Percentiles rank a stretch among this genome's conserved stretches.
Conservation (phyloP, 176 grass and related monocot species). For the Phragmites australis region DNA sequence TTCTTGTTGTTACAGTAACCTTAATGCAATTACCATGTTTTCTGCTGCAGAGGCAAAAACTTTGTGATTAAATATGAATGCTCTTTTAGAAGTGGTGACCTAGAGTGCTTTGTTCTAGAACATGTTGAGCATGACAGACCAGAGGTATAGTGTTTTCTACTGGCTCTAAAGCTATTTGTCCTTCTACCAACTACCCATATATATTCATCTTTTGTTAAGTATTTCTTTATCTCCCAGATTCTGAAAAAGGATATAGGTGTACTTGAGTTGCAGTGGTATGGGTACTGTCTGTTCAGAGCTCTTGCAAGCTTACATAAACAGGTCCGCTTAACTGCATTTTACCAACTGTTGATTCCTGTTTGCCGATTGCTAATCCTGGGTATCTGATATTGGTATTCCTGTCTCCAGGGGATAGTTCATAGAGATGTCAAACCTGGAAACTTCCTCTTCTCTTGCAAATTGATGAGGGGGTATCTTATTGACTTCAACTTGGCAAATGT, state of each 20-base stretch:
- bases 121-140: conserved; percentile 95
- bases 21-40: conserved; percentile 30
- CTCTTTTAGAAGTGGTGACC: conserved; percentile 61
- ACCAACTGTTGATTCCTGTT: conserved; percentile 3
- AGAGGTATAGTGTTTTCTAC: conserved; percentile 51
- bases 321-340: conserved; percentile 51
- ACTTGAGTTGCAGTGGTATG: conserved; percentile 75
- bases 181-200: conserved; percentile 10
- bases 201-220: conserved; percentile 12
- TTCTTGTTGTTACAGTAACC: conserved; percentile 1
- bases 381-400: conserved; percentile 24
- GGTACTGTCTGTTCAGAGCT: conserved; percentile 82
- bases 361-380: conserved; percentile 14
- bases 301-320: conserved; percentile 81
- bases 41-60: conserved; percentile 59
- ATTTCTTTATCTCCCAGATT: conserved; percentile 52
- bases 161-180: conserved; percentile 15
- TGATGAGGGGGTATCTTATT: conserved; percentile 77
- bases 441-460: conserved; percentile 83
- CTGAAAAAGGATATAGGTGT: conserved; percentile 77
- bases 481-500: conserved; percentile 98
- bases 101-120: conserved; percentile 87
- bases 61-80: conserved; percentile 76
- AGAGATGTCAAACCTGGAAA: conserved; percentile 98
- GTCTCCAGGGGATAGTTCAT: conserved; percentile 78